Percentiles rank a stretch among this genome's conserved stretches.
Evolutionary conservation across 2,329 filamentous ascomycete species (phyloP).

Genomic region (Ophiostoma piceae): DNA sequence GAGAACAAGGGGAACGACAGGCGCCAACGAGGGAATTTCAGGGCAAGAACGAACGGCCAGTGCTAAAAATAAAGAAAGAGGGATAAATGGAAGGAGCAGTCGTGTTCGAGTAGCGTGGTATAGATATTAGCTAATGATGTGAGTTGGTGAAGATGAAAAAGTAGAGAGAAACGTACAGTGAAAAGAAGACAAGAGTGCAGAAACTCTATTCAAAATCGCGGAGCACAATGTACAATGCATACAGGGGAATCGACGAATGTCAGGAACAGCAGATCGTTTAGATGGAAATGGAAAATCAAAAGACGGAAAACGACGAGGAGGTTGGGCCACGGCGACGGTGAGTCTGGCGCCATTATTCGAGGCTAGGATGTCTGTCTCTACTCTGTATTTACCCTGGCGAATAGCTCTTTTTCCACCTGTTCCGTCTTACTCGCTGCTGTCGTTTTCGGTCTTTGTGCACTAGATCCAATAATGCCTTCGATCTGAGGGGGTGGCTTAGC

Average conservation of each 20-base stretch:
- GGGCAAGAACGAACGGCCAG: slow-evolving; percentile 7
- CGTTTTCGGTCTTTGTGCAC: not conserved
- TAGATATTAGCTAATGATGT: not conserved
- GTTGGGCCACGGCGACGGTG: too few relatives aligned
- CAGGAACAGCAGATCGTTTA: not conserved
- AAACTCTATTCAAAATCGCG: too few relatives aligned
- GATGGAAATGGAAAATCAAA: not conserved
- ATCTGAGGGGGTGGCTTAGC: slow-evolving; percentile 5
- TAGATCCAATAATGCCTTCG: not conserved
- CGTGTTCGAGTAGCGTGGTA: not conserved
- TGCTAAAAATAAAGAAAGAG: slow-evolving; percentile 12
- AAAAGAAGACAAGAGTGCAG: not conserved
- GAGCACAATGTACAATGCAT: too few relatives aligned
- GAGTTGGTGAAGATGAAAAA: not conserved
- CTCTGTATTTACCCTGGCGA: not conserved
- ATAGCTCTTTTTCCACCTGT: not conserved
- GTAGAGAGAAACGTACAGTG: not conserved
- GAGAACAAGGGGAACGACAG: not conserved
- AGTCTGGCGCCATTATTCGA: not conserved
- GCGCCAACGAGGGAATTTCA: slow-evolving; percentile 3
- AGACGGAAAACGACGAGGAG: too few relatives aligned
- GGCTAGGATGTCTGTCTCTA: not conserved
- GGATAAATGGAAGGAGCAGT: slow-evolving; percentile 3
- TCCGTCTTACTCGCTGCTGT: not conserved
- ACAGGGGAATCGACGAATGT: not conserved